Base-by-base conservation (phyloP, 2,329 filamentous ascomycete genomes). In the Epichloe brachyelytri region DNA sequence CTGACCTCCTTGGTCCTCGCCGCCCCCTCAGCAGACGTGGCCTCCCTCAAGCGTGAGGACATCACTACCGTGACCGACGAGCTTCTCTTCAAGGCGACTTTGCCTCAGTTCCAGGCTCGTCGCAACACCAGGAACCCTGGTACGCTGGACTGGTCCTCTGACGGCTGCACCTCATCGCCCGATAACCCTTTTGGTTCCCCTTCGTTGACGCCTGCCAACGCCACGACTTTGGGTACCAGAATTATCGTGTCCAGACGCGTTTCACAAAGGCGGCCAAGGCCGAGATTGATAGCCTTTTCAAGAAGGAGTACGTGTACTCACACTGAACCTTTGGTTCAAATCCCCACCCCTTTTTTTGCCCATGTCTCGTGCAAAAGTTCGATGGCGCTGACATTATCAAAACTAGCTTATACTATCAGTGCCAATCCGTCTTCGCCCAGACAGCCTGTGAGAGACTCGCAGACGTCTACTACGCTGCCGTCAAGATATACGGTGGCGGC, bases 221-320 rank as follows among this genome's bases (percentile, higher is more conserved):
- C 6, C 77, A 80, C 53, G 77, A 80, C 57, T 80, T 80, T 59
- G 76, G 75, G 1, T 77, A 77, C 59, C 63, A 68, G 17, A 80
- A 80, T 63, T 79, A 71, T 60, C 73, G 74, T 48, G 51, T 49
- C 2, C 75, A 79, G 57, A 61, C 49, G 2, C 70, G 76, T 2
- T 77, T 79, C 60, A 71, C 66, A 3, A 60, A 64, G 6, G 60
- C 55, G 6, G 63, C 60, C 49, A 74, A 73, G 58, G 49, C 60
- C n/a, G 61, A 54, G 4, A 73, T 80, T 41, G 76, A 80, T 48
- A 57, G 62, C 46, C 72, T 75, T n/a, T 78, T 80, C 59, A 70
- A 68, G 57, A 56, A 36, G 0, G 72, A 75, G 68, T 71, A 48
- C 48, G 68, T 61, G 3, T 2, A 12, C 8, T 30, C 3, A 10